Evolutionary conservation across 2,329 filamentous ascomycete species (phyloP), one percentile per base, ranked within the genome.

Genomic region (Beauveria asiatica): DNA sequence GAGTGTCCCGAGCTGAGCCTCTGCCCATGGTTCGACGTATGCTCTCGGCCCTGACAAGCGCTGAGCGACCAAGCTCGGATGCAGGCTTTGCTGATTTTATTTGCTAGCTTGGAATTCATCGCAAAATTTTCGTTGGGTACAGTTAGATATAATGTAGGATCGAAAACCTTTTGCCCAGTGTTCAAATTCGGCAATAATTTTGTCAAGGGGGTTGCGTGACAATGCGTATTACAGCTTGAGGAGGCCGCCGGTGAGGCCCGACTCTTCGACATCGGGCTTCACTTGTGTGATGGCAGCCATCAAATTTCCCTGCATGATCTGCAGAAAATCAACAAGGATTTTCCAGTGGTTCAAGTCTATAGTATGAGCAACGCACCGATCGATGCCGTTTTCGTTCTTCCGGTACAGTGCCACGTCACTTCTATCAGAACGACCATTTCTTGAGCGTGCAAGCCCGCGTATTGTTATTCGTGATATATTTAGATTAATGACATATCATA

Each of bases 241-340:
- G 33, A 51, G n/a, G 48, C 27, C 16, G 48, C 30, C 37, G 7
- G 30, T 21, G 9, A 51, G 27, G 33, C 33, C 33, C 33, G 33
- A 16, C 33, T 37, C 33, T 37, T 37, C 33, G 33, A 13, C 33
- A 10, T 13, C 33, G 5, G 19, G 41, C 19, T 23, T 49, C 25
- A 33, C n/a, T 49, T 80, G 78, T 78, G 81, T 80, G 10, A 13
- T 19, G 27, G 48, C 48, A 10, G 17, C 48, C 17, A 52, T n/a
- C 27, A 52, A 13, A 2, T 52, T 52, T 19, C 30, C 30, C n/a
- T 39, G 21, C n/a, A 52, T n/a, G 6, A 33, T 52, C 30, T 52
- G n/a, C n/a, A 41, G n/a, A n/a, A 52, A 33, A 5, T 39, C 49
- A 7, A 21, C 27, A 10, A 39, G 49, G 19, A 52, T 52, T 17